These are phyloP conservation scores for Endoconidiophora polonica DNA, from an alignment of 2,329 filamentous ascomycete species.

Conservation along the genomic window DNA sequence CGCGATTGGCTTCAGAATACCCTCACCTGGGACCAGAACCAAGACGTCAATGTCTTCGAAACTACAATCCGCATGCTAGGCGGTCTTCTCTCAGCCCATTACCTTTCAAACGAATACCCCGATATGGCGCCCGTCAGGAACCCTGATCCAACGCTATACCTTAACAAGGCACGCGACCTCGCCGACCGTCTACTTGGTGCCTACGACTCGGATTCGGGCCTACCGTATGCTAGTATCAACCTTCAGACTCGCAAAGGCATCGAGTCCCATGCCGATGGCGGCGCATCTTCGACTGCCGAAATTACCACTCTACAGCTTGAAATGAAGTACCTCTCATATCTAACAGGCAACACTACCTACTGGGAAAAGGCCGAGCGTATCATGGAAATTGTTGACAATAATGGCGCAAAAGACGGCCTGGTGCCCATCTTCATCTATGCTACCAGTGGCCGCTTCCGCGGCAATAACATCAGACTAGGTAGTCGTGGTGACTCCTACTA, in stretches of 20 bases:
- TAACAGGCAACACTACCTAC: slow-evolving; percentile 82
- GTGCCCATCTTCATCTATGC: slow-evolving; percentile 85
- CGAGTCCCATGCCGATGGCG: slow-evolving; percentile 65
- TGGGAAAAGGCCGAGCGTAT: slow-evolving; percentile 87
- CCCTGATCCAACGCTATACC: slow-evolving; percentile 68
- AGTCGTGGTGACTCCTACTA: slow-evolving; percentile 96
- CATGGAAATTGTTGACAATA: slow-evolving; percentile 78
- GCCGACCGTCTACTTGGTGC: slow-evolving; percentile 75
- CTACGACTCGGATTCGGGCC: slow-evolving; percentile 71
- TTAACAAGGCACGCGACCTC: slow-evolving; percentile 89
- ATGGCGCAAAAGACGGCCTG: slow-evolving; percentile 62
- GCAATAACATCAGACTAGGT: slow-evolving; percentile 75
- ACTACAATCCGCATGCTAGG: slow-evolving; percentile 97
- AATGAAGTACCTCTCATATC: slow-evolving; percentile 89
- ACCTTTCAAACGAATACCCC: slow-evolving; percentile 72
- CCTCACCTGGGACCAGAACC: slow-evolving; percentile 75
- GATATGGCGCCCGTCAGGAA: slow-evolving; percentile 58
- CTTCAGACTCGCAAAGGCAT: slow-evolving; percentile 61
- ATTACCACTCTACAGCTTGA: slow-evolving; percentile 85
- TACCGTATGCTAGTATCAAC: slow-evolving; percentile 84
- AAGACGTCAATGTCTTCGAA: slow-evolving; percentile 95
- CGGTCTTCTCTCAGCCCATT: slow-evolving; percentile 81
- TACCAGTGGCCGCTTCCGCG: slow-evolving; percentile 60
- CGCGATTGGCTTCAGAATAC: slow-evolving; percentile 74
- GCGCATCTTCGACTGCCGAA: slow-evolving; percentile 87